Evolutionary conservation across 306 rosid genomes (phyloP), one percentile per base, ranked within the genome.

Genomic region (Prunus kanzakura): DNA sequence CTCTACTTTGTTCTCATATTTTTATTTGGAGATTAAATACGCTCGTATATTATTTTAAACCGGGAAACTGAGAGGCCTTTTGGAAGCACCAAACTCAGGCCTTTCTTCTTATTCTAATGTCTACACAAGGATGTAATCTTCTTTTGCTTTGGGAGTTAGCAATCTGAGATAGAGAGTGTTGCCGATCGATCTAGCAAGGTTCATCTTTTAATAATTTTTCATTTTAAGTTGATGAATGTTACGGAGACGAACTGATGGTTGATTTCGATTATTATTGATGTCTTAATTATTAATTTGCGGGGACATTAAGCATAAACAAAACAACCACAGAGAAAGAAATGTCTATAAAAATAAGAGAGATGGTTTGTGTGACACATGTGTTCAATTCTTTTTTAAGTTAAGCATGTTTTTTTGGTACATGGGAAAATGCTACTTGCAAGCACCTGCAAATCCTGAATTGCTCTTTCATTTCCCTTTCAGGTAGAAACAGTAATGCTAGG

Each of bases 401-500:
- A 35, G 41, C 4, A 56, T 56, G 29, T 56, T 9, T 56, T 22
- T 3, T n/a, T 56, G 5, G 12, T 11, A 3, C 1, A 20, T 10
- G 62, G 18, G 22, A 54, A 51, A 19, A 3, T n/a, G 64, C 4
- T n/a, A 23, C 51, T 47, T 58, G 15, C 57, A 41, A 38, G 55
- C 56, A 73, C 50, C 67, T 25, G 22, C 45, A 52, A 75, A 18
- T 71, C 13, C 80, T 63, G 72, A 64, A 75, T 22, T 61, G 72
- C 64, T 74, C 72, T 75, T 76, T 77, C 20, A 18, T 64, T 73
- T 67, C 27, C 57, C 60, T 29, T 84, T 61, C 86, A 89, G 96
- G 87, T 79, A 80, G 81, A 84, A 56, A 86, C 72, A 82, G 90
- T 84, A 87, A 95, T 95, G 97, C 95, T 88, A 79, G 88, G 89